Evolutionary conservation across 257 asterid species (phyloP), one percentile per base, ranked within the genome.

Genomic region (Perilla frutescens): DNA sequence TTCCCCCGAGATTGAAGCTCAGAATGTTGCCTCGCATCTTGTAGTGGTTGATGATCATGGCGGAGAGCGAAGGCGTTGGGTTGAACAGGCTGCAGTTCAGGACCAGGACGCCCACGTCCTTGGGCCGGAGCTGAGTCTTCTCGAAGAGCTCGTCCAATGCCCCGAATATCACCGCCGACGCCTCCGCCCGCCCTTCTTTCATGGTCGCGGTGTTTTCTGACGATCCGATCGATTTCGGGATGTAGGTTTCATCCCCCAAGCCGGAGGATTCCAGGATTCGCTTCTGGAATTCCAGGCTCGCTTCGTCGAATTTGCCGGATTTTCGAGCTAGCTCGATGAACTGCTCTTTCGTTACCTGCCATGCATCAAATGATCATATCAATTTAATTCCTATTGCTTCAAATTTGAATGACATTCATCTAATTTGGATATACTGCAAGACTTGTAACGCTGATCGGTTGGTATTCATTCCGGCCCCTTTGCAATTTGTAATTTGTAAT

Each of bases 31-130:
- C 99, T 66, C 98, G 86, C 96, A 94, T 90, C 70, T 90, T 94
- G 59, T 91, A 94, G 83, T 90, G 96, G 78, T 94, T 94, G 81
- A 94, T 92, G 3, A 94, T 77, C 98, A 94, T 90, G 43, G 99
- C 99, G 15, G 99, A 94, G 12, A 94, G 93, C n/a, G 99, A 94
- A 3, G 99, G 99, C 3, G 99, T 94, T 20, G 99, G 99, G 62
- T 94, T 94, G 87, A 94, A 94, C 59, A 94, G 84, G 83, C 98
- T 91, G 85, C 99, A 94, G 47, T 91, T 94, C 61, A 94, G 90
- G 20, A 94, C 96, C 8, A 94, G 80, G 41, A 94, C 59, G 0
- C 99, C 99, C 4, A 94, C 88, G 82, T 94, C 99, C 13, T 90
- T 94, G 0, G 98, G 91, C 3, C 93, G 89, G 62, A 94, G 79